Percentiles rank a stretch among this genome's conserved stretches.
Evolutionary conservation across 257 asterid genomes (phyloP).

Genomic region (Fraxinus excelsior): DNA sequence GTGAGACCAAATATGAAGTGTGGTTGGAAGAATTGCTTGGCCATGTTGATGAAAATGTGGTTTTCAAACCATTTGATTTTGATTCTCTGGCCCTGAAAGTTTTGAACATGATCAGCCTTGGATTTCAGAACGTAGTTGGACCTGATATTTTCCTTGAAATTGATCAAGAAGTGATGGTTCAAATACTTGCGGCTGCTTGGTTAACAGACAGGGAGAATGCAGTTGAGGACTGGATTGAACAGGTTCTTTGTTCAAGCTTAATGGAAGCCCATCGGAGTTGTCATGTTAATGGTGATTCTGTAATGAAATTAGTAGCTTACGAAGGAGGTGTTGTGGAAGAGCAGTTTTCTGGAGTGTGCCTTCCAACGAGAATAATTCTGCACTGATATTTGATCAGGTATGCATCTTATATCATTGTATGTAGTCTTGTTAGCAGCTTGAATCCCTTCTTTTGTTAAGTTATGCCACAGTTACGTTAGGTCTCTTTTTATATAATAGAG

Average conservation of each 20-base stretch:
- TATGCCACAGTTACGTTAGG: too few species aligned
- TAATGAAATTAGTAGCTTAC: constrained; percentile 54
- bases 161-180: constrained; percentile 57
- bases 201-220: constrained; percentile 43
- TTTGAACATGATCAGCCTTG: constrained; percentile 46
- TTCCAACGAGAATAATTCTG: constrained; percentile 58
- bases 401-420: constrained; percentile 5
- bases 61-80: constrained; percentile 68
- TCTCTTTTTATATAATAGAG: too few species aligned
- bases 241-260: constrained; percentile 54
- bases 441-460: not conserved
- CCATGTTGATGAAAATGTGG: constrained; percentile 57
- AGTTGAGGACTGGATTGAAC: constrained; percentile 68
- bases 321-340: constrained; percentile 50
- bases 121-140: constrained; percentile 48
- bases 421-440: not conserved
- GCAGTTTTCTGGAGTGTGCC: constrained; percentile 56
- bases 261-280: constrained; percentile 44
- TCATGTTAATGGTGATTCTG: constrained; percentile 31
- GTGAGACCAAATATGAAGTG: constrained; percentile 22
- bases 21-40: constrained; percentile 68
- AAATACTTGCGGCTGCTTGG: constrained; percentile 84
- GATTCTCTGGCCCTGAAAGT: constrained; percentile 56
- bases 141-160: constrained; percentile 48
- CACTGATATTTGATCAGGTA: constrained; percentile 42